phyloP scores from a whole-genome alignment of 768 basidiomycete species.

The Boletus reticulatus region DNA sequence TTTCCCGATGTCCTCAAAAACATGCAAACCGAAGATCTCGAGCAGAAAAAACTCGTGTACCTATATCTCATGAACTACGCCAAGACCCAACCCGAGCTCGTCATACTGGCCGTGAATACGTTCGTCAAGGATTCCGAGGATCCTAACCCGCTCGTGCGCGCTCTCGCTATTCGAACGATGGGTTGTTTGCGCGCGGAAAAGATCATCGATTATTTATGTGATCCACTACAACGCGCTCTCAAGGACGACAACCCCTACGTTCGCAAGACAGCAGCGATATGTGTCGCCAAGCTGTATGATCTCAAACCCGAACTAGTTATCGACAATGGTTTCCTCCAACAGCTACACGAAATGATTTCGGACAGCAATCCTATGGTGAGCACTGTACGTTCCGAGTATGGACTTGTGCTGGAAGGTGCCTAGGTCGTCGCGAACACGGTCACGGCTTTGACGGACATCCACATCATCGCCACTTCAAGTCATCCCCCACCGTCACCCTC shows the following conservation, averaged over 20 bases:
- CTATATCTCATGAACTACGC: conserved; percentile 99
- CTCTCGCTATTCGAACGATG: conserved; percentile 97
- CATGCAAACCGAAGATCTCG: conserved; percentile 99
- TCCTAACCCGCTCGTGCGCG: conserved; percentile 93
- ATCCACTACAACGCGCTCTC: conserved; percentile 88
- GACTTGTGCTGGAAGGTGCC: not conserved
- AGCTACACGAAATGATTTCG: conserved; percentile 87
- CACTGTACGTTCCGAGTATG: not conserved
- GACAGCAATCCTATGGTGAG: conserved; percentile 96
- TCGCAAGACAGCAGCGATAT: conserved; percentile 94
- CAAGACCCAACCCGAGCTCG: conserved; percentile 97
- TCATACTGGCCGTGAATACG: conserved; percentile 98
- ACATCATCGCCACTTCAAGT: conserved; percentile 57
- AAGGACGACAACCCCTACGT: conserved; percentile 98
- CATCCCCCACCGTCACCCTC: conserved; percentile 52
- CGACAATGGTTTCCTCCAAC: conserved; percentile 91
- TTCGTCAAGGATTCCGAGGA: conserved; percentile 98
- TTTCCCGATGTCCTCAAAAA: conserved; percentile 99
- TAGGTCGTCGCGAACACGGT: conserved; percentile 98
- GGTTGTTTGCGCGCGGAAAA: conserved; percentile 95
- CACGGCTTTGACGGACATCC: conserved; percentile 90
- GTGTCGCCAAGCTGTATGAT: conserved; percentile 97
- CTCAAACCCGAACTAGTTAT: conserved; percentile 93
- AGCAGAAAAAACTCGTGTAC: conserved; percentile 99
- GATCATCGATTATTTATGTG: conserved; percentile 98